Percentiles rank a stretch among this genome's conserved stretches.
Conservation (phyloP, 345 rosid species). For the Arabidopsis suecica region DNA sequence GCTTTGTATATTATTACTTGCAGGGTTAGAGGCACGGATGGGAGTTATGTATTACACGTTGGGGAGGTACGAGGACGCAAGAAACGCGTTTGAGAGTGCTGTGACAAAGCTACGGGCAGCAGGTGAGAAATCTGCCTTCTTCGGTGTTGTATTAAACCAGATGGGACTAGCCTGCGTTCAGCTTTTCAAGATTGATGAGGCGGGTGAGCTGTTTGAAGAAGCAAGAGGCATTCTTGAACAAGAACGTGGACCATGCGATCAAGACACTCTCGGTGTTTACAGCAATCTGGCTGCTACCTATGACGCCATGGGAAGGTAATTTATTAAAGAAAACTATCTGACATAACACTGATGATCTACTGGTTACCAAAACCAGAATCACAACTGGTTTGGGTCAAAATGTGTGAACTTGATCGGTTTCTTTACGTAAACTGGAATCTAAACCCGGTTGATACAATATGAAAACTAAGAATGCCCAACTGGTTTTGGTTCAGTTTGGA, state of each 20-base stretch:
- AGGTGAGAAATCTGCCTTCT: constrained; percentile 96
- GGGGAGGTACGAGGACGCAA: constrained; percentile 89
- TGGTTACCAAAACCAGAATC: constrained; percentile 3
- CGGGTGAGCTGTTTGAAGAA: constrained; percentile 92
- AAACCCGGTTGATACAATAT: background rate
- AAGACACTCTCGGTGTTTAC: constrained; percentile 94
- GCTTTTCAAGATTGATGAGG: constrained; percentile 96
- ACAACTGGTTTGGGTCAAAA: background rate
- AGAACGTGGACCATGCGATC: constrained; percentile 96
- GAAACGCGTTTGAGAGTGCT: constrained; percentile 85
- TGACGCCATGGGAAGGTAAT: constrained; percentile 99
- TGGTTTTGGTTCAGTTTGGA: background rate
- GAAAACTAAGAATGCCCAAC: background rate
- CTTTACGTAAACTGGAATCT: background rate
- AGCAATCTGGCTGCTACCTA: constrained; percentile 99
- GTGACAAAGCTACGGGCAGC: constrained; percentile 80
- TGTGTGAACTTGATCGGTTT: background rate
- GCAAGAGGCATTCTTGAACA: constrained; percentile 86
- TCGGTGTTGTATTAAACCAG: constrained; percentile 96
- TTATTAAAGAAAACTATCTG: constrained; percentile 1
- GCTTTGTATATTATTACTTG: constrained; percentile 11
- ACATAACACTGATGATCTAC: background rate
- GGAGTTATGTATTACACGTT: constrained; percentile 96
- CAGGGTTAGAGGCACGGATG: constrained; percentile 95
- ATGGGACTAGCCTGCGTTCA: constrained; percentile 99